Conservation (phyloP, 1,284 basidiomycete species). For the Cryptococcus sp. region DNA sequence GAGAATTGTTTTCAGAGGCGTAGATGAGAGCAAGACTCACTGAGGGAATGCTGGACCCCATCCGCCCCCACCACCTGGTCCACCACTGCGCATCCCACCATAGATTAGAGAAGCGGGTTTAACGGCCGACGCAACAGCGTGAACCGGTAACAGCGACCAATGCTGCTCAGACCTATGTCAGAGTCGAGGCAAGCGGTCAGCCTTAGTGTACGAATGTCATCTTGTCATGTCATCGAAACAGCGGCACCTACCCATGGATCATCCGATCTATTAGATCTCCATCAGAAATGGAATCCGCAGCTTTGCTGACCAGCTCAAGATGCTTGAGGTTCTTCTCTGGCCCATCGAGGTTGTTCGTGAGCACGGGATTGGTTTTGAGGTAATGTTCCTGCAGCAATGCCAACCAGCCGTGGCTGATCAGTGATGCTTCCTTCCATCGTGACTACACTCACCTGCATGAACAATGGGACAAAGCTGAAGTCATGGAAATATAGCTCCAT, state of each 20-base stretch:
- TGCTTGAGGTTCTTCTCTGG: conserved; percentile 68
- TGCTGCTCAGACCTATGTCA: conserved; percentile 79
- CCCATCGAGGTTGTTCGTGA: conserved; percentile 61
- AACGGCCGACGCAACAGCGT: conserved; percentile 86
- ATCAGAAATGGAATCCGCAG: conserved; percentile 89
- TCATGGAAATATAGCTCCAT: conserved; percentile 98
- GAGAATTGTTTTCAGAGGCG: background rate
- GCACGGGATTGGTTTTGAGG: conserved; percentile 74
- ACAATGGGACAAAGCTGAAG: conserved; percentile 87
- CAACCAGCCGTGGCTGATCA: no score
- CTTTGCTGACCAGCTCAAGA: conserved; percentile 79
- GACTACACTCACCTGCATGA: conserved; percentile 71
- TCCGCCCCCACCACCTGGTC: conserved; percentile 49
- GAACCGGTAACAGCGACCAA: conserved; percentile 92
- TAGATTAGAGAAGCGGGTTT: conserved; percentile 79
- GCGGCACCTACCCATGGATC: conserved; percentile 77
- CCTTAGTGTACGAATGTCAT: background rate
- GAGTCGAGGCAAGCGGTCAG: background rate
- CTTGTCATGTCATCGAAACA: background rate
- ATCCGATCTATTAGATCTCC: conserved; percentile 91
- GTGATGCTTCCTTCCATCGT: conserved; percentile 3
- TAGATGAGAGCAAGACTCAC: conserved; percentile 56
- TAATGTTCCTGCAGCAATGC: conserved; percentile 82
- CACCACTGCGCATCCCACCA: conserved; percentile 56
- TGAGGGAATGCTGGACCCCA: conserved; percentile 76